phyloP scores from a whole-genome alignment of 2,329 filamentous ascomycete genomes.

The Diplocarpon rosae region DNA sequence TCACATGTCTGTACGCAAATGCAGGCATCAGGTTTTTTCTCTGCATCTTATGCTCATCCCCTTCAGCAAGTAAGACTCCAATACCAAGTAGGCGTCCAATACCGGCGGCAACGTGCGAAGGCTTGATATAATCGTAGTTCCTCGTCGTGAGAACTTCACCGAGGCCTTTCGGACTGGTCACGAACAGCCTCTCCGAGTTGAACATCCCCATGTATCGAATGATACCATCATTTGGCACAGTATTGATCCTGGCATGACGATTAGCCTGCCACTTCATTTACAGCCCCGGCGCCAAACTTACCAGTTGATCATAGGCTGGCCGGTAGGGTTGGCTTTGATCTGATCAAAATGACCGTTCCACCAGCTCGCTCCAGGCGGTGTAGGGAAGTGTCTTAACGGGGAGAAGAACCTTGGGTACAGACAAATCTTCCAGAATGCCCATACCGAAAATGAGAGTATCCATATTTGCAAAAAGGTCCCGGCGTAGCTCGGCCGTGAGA shows the following conservation, averaged over 20 bases:
- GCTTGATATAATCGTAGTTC: slow-evolving; percentile 61
- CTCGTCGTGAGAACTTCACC: slow-evolving; percentile 58
- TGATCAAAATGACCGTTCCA: slow-evolving; percentile 34
- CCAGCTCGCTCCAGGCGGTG: slow-evolving; percentile 34
- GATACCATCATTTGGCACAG: slow-evolving; percentile 55
- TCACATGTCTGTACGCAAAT: slow-evolving; percentile 78
- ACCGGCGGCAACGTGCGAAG: slow-evolving; percentile 38
- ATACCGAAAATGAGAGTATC: slow-evolving; percentile 27
- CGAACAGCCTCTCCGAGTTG: slow-evolving; percentile 51
- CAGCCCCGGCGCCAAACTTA: slow-evolving; percentile 7
- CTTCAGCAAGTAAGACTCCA: slow-evolving; percentile 71
- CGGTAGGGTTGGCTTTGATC: slow-evolving; percentile 31
- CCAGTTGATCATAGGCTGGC: slow-evolving; percentile 30
- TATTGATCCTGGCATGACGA: slow-evolving; percentile 36
- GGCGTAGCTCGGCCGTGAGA: slow-evolving; percentile 24
- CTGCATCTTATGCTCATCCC: slow-evolving; percentile 79
- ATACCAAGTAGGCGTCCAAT: slow-evolving; percentile 57
- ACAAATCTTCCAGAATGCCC: slow-evolving; percentile 33
- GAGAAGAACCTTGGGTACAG: slow-evolving; percentile 48
- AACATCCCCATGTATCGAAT: slow-evolving; percentile 54
- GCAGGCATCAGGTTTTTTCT: slow-evolving; percentile 71
- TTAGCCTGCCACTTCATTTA: not conserved
- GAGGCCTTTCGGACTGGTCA: slow-evolving; percentile 53
- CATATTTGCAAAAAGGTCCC: slow-evolving; percentile 33
- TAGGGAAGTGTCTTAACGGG: slow-evolving; percentile 45